Percentiles rank a stretch among this genome's conserved stretches.
phyloP scores from a whole-genome alignment of 176 grass and related monocot genomes.

The Phyllostachys edulis region DNA sequence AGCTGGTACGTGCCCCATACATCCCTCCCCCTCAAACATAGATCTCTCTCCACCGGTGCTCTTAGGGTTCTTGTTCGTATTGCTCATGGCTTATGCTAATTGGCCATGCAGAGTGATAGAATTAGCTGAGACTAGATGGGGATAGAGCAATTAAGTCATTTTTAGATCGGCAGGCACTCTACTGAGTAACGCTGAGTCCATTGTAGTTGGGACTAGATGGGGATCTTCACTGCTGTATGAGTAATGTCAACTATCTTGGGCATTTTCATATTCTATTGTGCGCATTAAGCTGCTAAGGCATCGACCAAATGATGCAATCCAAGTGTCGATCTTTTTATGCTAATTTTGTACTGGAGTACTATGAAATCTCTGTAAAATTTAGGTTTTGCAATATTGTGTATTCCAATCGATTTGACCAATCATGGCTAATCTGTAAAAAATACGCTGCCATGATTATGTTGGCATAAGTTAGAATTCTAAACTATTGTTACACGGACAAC shows the following conservation, averaged over 20 bases:
- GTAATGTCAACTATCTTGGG: neutral
- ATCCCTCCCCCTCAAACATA: neutral
- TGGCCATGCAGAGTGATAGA: neutral
- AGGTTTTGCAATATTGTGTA: neutral
- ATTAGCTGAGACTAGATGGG: neutral
- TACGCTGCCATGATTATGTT: neutral
- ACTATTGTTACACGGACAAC: neutral
- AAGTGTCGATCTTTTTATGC: neutral
- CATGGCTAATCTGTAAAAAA: neutral
- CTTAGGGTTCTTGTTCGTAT: constrained; percentile 13
- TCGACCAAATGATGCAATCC: neutral
- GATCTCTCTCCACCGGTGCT: constrained; percentile 4
- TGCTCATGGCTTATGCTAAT: neutral
- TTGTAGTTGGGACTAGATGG: neutral
- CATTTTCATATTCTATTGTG: neutral
- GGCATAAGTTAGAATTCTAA: neutral
- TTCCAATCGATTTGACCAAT: neutral
- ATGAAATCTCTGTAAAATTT: neutral
- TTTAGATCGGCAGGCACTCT: neutral
- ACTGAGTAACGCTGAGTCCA: neutral
- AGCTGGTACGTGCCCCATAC: constrained; percentile 51
- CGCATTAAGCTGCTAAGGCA: neutral
- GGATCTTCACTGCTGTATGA: neutral
- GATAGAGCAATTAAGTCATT: neutral
- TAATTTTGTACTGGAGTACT: neutral